A percentile compares a stretch with the other conserved stretches of the same genome.
These are phyloP conservation scores for Pugionium dolabratum DNA, from an alignment of 345 rosid genomes.

Conservation along the genomic window DNA sequence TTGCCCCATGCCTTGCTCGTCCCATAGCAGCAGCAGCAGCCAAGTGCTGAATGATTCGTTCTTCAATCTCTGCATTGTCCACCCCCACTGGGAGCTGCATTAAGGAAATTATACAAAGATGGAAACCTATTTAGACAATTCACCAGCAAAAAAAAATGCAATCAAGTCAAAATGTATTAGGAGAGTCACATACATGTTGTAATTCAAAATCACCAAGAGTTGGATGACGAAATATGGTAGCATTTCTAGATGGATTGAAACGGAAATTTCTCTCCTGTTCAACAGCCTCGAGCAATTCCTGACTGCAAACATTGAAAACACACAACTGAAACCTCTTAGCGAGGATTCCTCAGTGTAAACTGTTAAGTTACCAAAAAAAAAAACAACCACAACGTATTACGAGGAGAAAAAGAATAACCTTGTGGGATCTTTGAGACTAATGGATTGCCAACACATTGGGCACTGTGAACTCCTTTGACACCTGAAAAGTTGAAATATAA, in stretches of 20 bases:
- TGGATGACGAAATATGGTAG: slow-evolving; percentile 92
- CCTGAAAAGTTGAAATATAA: slow-evolving; percentile 45
- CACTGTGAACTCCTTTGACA: slow-evolving; percentile 99
- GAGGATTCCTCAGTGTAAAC: too few relatives aligned
- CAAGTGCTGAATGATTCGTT: slow-evolving; percentile 90
- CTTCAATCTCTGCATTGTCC: slow-evolving; percentile 89
- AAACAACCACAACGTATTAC: not conserved
- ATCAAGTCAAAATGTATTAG: too few relatives aligned
- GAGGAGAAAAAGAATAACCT: slow-evolving; percentile 47
- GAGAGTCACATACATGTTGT: slow-evolving; percentile 68
- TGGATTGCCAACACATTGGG: slow-evolving; percentile 98
- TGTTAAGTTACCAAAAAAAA: not conserved
- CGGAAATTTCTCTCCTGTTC: slow-evolving; percentile 81
- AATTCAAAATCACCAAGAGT: slow-evolving; percentile 92
- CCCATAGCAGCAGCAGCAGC: slow-evolving; percentile 99
- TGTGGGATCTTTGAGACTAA: slow-evolving; percentile 85
- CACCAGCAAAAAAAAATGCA: not conserved
- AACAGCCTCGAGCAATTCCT: slow-evolving; percentile 90
- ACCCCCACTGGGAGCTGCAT: slow-evolving; percentile 73
- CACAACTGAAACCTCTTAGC: not conserved
- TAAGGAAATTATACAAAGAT: slow-evolving; percentile 18
- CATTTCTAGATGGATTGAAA: slow-evolving; percentile 70
- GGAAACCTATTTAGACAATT: not conserved
- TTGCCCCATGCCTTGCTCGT: slow-evolving; percentile 67
- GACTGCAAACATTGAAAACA: slow-evolving; percentile 51